These are phyloP conservation scores for Microthlaspi erraticum DNA, from an alignment of 345 rosid species.

Conservation along the genomic window DNA sequence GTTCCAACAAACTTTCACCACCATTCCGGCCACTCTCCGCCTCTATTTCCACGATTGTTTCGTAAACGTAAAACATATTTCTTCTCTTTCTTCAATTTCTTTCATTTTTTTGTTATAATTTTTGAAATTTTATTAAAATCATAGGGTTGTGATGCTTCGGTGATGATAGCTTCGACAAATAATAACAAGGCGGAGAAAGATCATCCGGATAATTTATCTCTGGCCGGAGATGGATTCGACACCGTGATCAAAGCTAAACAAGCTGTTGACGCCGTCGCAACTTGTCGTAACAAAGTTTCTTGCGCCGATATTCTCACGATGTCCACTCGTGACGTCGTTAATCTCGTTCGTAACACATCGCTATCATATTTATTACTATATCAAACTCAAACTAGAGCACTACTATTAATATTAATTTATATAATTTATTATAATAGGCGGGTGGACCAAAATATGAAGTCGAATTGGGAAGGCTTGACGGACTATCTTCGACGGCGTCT, in stretches of 20 bases:
- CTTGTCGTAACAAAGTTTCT: conserved; percentile 45
- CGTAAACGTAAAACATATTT: conserved; percentile 53
- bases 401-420: neutral
- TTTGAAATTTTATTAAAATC: neutral
- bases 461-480: conserved; percentile 48
- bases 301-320: conserved; percentile 50
- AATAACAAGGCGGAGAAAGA: conserved; percentile 50
- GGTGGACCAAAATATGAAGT: conserved; percentile 49
- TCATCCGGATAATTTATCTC: conserved; percentile 43
- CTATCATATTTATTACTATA: neutral
- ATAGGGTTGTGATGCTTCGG: conserved; percentile 56
- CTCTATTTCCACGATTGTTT: conserved; percentile 88
- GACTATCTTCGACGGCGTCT: conserved; percentile 40
- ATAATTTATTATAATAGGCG: conserved; percentile 30
- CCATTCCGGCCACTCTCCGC: conserved; percentile 77
- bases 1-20: conserved; percentile 68
- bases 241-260: conserved; percentile 48
- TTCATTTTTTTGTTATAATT: neutral
- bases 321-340: conserved; percentile 51
- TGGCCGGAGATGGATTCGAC: conserved; percentile 53
- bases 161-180: conserved; percentile 42
- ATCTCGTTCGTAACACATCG: conserved; percentile 37
- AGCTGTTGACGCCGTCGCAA: conserved; percentile 43
- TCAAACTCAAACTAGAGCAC: neutral
- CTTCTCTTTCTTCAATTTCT: neutral